Conservation (phyloP, 1,139 yeast genomes). For the Blastobotrys buckinghamii region DNA sequence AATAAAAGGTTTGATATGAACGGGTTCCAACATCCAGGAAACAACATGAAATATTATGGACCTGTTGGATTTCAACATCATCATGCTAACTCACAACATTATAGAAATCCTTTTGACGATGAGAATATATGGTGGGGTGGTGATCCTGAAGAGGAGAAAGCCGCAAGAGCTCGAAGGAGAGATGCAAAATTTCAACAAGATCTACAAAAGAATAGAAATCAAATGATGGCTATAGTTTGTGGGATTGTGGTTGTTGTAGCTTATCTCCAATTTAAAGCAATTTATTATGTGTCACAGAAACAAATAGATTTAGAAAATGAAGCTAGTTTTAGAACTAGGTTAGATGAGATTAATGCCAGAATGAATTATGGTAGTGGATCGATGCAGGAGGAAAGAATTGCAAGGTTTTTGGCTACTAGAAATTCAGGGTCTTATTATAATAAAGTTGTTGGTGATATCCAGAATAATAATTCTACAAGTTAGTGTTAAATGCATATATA, state of each 20-base stretch:
- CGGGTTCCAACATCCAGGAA: no score
- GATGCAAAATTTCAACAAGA: slow-evolving; percentile 29
- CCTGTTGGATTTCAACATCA: slow-evolving; percentile 7
- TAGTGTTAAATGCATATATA: no score
- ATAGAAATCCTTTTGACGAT: slow-evolving; percentile 14
- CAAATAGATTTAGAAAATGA: slow-evolving; percentile 18
- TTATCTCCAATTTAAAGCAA: slow-evolving; percentile 25
- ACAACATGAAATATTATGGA: not conserved
- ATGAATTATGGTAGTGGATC: slow-evolving; percentile 25
- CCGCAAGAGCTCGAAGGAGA: slow-evolving; percentile 7
- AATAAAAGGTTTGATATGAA: slow-evolving; percentile 35
- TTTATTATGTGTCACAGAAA: slow-evolving; percentile 23
- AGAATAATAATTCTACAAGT: no score
- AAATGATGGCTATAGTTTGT: slow-evolving; percentile 24
- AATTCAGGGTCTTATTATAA: slow-evolving; percentile 26
- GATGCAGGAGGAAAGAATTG: slow-evolving; percentile 27
- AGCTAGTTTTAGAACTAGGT: slow-evolving; percentile 20
- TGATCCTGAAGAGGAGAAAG: slow-evolving; percentile 7
- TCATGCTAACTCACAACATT: not conserved
- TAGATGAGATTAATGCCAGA: slow-evolving; percentile 23
- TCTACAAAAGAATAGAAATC: slow-evolving; percentile 26
- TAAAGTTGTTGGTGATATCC: not conserved
- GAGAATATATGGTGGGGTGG: slow-evolving; percentile 17
- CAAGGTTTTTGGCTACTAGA: slow-evolving; percentile 28
- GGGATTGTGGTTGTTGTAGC: slow-evolving; percentile 24